Percentiles rank a stretch among this genome's conserved stretches.
Conservation (phyloP, 495 filamentous ascomycete species). For the Tuber microsphaerosporum region DNA sequence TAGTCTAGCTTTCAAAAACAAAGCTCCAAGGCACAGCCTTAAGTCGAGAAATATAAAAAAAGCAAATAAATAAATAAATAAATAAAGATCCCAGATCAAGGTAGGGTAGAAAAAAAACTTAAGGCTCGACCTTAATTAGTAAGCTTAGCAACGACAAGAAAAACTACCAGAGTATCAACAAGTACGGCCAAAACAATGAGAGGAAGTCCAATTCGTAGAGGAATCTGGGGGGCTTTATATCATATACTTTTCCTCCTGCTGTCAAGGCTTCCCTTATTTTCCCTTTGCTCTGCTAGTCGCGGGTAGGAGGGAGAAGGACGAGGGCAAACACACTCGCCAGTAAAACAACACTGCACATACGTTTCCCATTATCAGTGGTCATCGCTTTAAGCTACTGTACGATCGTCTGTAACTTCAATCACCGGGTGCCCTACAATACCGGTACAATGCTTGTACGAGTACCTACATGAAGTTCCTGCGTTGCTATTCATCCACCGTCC, state of each 20-base stretch:
- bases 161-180: background rate
- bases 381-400: background rate
- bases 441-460: background rate
- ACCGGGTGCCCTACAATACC: background rate
- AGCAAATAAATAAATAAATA: background rate
- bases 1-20: background rate
- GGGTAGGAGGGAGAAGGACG: background rate
- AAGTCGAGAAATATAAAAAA: background rate
- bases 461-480: background rate
- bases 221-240: background rate
- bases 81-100: background rate
- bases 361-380: background rate
- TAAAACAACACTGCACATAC: background rate
- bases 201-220: background rate
- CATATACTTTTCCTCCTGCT: background rate
- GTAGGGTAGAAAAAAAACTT: background rate
- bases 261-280: background rate
- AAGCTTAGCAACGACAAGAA: slow-evolving; percentile 3
- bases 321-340: background rate
- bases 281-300: background rate
- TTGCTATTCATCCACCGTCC: background rate
- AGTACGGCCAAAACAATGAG: background rate
- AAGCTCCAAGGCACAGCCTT: background rate
- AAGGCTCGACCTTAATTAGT: slow-evolving; percentile 3
- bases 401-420: background rate